Evolutionary conservation across 2,329 filamentous ascomycete species (phyloP), one percentile per base, ranked within the genome.

Genomic region (Aspergillus pseudoglaucus): DNA sequence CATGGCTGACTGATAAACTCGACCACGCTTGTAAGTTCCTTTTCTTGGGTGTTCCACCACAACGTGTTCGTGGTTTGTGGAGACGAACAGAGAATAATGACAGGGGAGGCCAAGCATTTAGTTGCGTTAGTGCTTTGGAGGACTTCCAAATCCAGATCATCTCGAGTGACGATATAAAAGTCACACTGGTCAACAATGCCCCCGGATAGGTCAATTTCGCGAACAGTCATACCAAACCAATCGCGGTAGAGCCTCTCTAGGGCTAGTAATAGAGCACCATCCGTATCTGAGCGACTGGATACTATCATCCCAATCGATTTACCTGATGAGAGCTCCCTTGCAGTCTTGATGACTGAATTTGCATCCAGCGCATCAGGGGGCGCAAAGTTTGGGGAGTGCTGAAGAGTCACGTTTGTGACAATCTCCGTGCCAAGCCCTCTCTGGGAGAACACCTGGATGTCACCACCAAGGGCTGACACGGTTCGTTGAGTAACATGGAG

Each of bases 401-500:
- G 23, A 14, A 51, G 44, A n/a, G 18, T 37, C 27, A 47, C 42
- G 8, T 42, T 42, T 12, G 47, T 46, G 14, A 46, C 44, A 7
- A 57, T 45, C 32, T 61, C 49, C 6, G 63, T 64, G 7, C 63
- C 63, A 10, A 61, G 33, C 4, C 53, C 49, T 41, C 55, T 54
- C 5, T 57, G 47, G 10, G 61, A 64, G 8, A 46, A 45, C 14
- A 67, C 53, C 2, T 62, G 49, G n/a, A 67, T 59, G 7, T 50
- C 45, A 2, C 64, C 64, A n/a, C 54, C 53, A 6, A 67, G 51
- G 1, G 52, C 59, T 17, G 42, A 32, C 3, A 67, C 51, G 51
- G 65, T 53, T 57, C 66, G 46, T 15, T 72, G 71, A 1, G 83
- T 80, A 3, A 85, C 75, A 43, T 75, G 79, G 14, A 85, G 64